phyloP scores from a whole-genome alignment of 108 stramenopile species.

The Bacterosira constricta region DNA sequence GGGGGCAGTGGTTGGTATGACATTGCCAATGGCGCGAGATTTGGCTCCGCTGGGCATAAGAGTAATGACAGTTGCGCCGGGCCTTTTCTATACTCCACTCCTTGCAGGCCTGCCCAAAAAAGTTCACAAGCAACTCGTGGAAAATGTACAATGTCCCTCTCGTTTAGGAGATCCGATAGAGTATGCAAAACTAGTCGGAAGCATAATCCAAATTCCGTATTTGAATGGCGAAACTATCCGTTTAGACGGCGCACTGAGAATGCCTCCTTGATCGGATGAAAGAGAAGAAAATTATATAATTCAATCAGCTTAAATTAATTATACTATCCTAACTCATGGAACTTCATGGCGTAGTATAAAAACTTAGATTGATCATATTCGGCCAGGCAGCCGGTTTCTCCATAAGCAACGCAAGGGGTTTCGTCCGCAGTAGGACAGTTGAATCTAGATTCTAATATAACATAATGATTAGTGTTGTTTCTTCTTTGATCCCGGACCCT shows the following conservation, averaged over 20 bases:
- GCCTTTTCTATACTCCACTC: slow-evolving; percentile 92
- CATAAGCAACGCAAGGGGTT: no score
- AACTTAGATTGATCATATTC: no score
- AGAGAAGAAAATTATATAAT: not conserved
- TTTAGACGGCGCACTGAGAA: slow-evolving; percentile 92
- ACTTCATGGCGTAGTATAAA: no score
- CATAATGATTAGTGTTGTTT: not conserved
- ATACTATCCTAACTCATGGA: no score
- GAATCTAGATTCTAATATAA: not conserved
- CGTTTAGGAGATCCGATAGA: slow-evolving; percentile 85
- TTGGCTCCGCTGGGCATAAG: slow-evolving; percentile 82
- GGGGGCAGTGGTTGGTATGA: slow-evolving; percentile 89
- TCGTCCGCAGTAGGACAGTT: no score
- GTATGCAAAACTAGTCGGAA: slow-evolving; percentile 78
- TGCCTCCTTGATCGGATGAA: slow-evolving; percentile 74
- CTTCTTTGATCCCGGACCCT: slow-evolving; percentile 6
- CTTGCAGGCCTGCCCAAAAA: slow-evolving; percentile 86
- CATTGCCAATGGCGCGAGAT: slow-evolving; percentile 92
- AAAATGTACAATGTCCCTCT: slow-evolving; percentile 87
- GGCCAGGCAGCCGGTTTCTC: no score
- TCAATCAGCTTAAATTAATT: no score
- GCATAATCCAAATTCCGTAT: slow-evolving; percentile 86
- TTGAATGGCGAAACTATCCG: slow-evolving; percentile 91
- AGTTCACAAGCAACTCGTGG: slow-evolving; percentile 79
- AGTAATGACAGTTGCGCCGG: slow-evolving; percentile 93